Percentiles rank a stretch among this genome's conserved stretches.
These are phyloP conservation scores for Xylariaceae sp. DNA, from an alignment of 2,329 filamentous ascomycete species.

Conservation along the genomic window DNA sequence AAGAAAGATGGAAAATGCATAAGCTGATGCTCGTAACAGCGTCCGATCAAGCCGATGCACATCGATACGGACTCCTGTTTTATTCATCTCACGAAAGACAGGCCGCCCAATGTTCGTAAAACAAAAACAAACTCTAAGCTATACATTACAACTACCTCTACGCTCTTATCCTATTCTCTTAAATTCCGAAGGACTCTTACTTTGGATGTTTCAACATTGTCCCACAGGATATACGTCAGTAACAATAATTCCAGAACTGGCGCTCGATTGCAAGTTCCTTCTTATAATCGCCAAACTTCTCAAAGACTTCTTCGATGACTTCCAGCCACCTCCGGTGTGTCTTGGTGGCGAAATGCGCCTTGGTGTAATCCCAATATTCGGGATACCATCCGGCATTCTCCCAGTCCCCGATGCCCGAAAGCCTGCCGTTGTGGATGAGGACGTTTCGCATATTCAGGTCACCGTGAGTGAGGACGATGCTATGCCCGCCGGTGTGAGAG, in stretches of 20 bases:
- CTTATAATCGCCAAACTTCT: constrained; percentile 5
- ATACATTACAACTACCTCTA: too few species aligned
- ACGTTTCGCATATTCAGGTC: constrained; percentile 42
- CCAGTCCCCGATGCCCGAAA: constrained; percentile 41
- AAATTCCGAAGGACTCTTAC: too few species aligned
- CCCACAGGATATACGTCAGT: too few species aligned
- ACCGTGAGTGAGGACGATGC: constrained; percentile 36
- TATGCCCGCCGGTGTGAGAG: constrained; percentile 3
- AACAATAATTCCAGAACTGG: constrained; percentile 9
- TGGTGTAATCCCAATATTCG: constrained; percentile 32
- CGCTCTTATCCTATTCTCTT: too few species aligned
- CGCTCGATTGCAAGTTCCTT: constrained; percentile 6
- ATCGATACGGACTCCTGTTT: too few species aligned
- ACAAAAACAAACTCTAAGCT: too few species aligned
- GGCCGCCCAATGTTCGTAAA: too few species aligned
- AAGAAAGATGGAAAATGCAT: too few species aligned
- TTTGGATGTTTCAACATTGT: too few species aligned
- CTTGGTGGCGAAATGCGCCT: constrained; percentile 7
- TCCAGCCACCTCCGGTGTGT: constrained; percentile 6
- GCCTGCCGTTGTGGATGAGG: constrained; percentile 32
- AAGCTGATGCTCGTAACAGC: too few species aligned
- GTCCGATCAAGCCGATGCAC: too few species aligned
- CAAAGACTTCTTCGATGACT: constrained; percentile 8
- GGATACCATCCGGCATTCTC: constrained; percentile 32
- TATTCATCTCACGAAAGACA: too few species aligned